Evolutionary conservation across 305 asterid species (phyloP).

Genomic region (Withania somnifera): DNA sequence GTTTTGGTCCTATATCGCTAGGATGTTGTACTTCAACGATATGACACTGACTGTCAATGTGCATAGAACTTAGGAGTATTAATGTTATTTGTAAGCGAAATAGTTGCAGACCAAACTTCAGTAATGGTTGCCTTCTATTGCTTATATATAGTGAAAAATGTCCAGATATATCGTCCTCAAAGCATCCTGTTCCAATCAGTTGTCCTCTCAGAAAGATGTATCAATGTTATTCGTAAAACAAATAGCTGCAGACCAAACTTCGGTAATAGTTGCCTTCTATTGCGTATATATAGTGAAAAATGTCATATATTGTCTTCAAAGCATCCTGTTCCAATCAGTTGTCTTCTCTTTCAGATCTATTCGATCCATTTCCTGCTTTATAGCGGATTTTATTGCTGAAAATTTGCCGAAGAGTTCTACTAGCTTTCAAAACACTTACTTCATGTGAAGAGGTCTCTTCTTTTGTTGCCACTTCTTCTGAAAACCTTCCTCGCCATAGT

Average conservation of each 20-base stretch:
- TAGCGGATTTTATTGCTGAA: background rate
- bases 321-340: background rate
- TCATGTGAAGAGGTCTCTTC: background rate
- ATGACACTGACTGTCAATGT: background rate
- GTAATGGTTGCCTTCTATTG: background rate
- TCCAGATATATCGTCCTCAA: background rate
- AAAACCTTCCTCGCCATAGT: background rate
- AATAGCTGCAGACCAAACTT: background rate
- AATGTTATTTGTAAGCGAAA: background rate
- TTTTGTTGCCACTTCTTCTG: background rate
- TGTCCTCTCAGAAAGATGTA: background rate
- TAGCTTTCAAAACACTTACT: background rate
- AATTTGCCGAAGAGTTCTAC: background rate
- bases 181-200: background rate
- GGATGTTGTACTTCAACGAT: background rate
- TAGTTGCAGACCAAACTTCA: background rate
- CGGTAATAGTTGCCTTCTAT: background rate
- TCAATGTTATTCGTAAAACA: no score
- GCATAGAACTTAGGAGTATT: background rate
- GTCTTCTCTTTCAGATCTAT: background rate
- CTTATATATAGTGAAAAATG: background rate
- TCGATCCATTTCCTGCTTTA: background rate
- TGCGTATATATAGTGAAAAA: background rate
- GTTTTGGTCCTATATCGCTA: background rate
- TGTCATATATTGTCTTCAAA: background rate